Evolutionary conservation across 2,329 filamentous ascomycete genomes (phyloP), one percentile per base, ranked within the genome.

Genomic region (Diplocarpon rosae): DNA sequence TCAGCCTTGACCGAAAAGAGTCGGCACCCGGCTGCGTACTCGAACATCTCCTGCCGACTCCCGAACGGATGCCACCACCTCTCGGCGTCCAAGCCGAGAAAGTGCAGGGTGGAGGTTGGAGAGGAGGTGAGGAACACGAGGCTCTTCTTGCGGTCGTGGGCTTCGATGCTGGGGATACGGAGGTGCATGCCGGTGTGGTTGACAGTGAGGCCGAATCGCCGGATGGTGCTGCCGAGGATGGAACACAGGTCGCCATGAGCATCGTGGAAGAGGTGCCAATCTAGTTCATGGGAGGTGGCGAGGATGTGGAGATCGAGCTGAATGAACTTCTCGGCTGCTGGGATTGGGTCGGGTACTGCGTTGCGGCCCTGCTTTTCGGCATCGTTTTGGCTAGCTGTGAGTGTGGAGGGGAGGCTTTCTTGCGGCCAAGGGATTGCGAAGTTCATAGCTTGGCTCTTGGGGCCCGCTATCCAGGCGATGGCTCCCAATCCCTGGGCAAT

Each of bases 231-330:
- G 5, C 83, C 81, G 0, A 90, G 59, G 8, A 79, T 69, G 47
- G 76, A 82, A 71, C 79, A 79, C 1, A 78, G 45, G 53, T 90
- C 85, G n/a, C 83, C 81, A 54, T 90, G 85, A 0, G 76, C 73
- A 32, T 81, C 70, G 52, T 76, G 76, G 63, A 88, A 87, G 3
- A 76, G 62, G 31, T 71, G 68, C 83, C 84, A 90, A 27, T 69
- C 66, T 50, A 74, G 69, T 42, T 62, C 54, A 12, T 64, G 57
- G 0, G 63, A 39, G 2, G 43, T 24, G 50, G 62, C 54, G 45
- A 71, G 78, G 17, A 80, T 59, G 31, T 75, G 70, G 1, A 90
- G 60, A 57, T 92, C 85, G 20, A 90, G 68, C 54, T 92, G 85
- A 4, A 85, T 71, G 55, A 70, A 73, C 1, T 24, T 24, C 20